Base-by-base conservation (phyloP, 2,329 filamentous ascomycete genomes). In the Byssoonygena ceratinophila region DNA sequence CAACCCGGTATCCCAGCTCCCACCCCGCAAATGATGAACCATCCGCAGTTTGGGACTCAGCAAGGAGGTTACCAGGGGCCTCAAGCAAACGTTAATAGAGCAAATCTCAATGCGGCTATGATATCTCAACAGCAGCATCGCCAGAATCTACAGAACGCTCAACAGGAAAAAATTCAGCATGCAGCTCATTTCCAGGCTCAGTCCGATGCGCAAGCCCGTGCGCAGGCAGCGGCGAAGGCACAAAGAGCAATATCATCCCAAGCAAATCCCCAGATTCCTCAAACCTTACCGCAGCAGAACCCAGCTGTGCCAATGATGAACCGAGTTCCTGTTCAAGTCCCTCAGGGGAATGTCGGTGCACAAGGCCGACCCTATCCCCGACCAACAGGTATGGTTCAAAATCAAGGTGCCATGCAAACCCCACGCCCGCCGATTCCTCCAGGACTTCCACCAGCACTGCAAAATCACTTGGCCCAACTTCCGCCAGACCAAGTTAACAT, bases 1-100 rank as follows among this genome's bases (percentile, higher is more conserved):
- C 77, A 81, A 56, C 68, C 77, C 39, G 80, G 82, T n/a, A 80
- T 83, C 2, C 80, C 80, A 8, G 80, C 79, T 5, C 34, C 51
- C 8, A 79, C 76, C 59, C 77, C 77, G 49, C 71, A 73, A 55
- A 58, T 56, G 46, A 75, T 73, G 58, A 65, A 67, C 41, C 68
- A 70, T 43, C 61, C 63, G 18, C 66, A 66, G n/a, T 69, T 71
- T 54, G 59, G 68, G 31, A 65, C 65, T 4, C 71, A 71, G 56
- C 64, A 70, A 41, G 64, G 65, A 9, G 37, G 34, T 11, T 55
- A 57, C 47, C 72, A 70, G 56, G 65, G 63, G 39, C 60, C 61
- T 37, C 65, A 70, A 60, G 55, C 60, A 52, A 65, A 66, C 58
- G 62, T 68, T 58, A 68, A 62, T 56, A 61, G 64, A 60, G 58